phyloP scores from a whole-genome alignment of 1,284 basidiomycete species.

The Sporisorium iseilematis-ciliati region DNA sequence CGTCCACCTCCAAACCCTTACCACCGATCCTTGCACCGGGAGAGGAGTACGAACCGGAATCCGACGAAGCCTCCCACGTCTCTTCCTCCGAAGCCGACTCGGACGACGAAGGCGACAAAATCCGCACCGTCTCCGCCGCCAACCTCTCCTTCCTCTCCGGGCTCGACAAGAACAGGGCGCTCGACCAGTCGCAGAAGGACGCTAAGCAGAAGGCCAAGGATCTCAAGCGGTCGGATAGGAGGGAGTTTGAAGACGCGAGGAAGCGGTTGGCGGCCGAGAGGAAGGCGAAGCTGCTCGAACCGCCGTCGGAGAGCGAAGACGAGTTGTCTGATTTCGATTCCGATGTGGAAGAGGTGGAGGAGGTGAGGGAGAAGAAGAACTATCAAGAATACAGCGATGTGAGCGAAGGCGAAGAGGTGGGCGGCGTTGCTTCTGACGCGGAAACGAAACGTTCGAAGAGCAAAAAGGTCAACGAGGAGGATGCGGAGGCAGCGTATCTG shows the following conservation, averaged over 20 bases:
- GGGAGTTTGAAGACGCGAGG: slow-evolving; percentile 29
- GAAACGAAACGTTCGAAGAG: slow-evolving; percentile 12
- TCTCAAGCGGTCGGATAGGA: slow-evolving; percentile 29
- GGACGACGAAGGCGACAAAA: background rate
- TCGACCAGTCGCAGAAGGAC: slow-evolving; percentile 40
- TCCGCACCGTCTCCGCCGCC: slow-evolving; percentile 42
- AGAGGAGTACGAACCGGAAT: slow-evolving; percentile 26
- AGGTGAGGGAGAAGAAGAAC: slow-evolving; percentile 31
- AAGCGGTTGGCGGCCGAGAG: slow-evolving; percentile 29
- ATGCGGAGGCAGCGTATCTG: slow-evolving; percentile 56
- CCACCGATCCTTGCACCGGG: background rate
- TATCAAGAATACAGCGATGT: slow-evolving; percentile 49
- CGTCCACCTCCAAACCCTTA: background rate
- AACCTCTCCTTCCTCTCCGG: slow-evolving; percentile 39
- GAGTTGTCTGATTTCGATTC: slow-evolving; percentile 21
- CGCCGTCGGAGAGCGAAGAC: slow-evolving; percentile 38
- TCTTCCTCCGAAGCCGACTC: slow-evolving; percentile 19
- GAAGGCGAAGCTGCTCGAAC: slow-evolving; percentile 81
- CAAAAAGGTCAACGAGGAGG: slow-evolving; percentile 34
- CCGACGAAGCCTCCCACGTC: slow-evolving; percentile 44
- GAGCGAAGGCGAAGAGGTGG: slow-evolving; percentile 47
- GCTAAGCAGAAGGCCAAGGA: slow-evolving; percentile 41
- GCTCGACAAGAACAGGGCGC: slow-evolving; percentile 31
- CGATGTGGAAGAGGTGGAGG: slow-evolving; percentile 23
- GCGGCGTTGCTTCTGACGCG: slow-evolving; percentile 21